Evolutionary conservation across 768 basidiomycete species (phyloP).

Genomic region (Lentinus brumalis): DNA sequence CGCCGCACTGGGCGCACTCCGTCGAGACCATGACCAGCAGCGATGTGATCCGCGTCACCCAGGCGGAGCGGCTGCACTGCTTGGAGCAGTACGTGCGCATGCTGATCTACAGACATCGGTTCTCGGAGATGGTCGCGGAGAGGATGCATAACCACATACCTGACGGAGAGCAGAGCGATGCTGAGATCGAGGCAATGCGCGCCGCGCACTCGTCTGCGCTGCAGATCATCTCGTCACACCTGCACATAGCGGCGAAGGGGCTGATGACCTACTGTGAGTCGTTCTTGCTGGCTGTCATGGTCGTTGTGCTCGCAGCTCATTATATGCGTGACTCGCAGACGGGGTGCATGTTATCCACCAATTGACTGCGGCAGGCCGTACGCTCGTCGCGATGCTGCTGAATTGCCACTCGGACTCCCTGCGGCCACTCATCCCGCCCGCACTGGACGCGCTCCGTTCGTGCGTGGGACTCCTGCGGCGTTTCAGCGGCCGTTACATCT

Average conservation of each 20-base stretch:
- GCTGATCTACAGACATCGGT: constrained; percentile 87
- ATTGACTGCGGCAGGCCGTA: constrained; percentile 90
- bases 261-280: constrained; percentile 92
- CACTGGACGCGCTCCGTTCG: constrained; percentile 82
- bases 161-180: constrained; percentile 60
- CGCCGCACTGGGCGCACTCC: constrained; percentile 78
- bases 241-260: constrained; percentile 84
- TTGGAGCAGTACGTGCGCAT: constrained; percentile 86
- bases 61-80: constrained; percentile 84
- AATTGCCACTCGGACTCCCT: constrained; percentile 84
- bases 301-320: neutral
- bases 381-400: constrained; percentile 82
- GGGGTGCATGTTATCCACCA: constrained; percentile 97
- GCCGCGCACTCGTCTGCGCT: constrained; percentile 77
- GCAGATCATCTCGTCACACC: constrained; percentile 79
- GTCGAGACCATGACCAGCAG: constrained; percentile 79
- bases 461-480: constrained; percentile 86
- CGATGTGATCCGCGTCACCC: constrained; percentile 87
- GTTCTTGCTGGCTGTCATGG: constrained; percentile 11
- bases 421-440: constrained; percentile 75
- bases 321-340: constrained; percentile 47
- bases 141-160: constrained; percentile 48
- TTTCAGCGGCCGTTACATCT: constrained; percentile 91
- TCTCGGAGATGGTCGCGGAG: constrained; percentile 76
- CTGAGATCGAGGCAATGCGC: constrained; percentile 77